A percentile compares a stretch with the other conserved stretches of the same genome.
Conservation (phyloP, 1,139 yeast species). For the Candida frijolesensis region DNA sequence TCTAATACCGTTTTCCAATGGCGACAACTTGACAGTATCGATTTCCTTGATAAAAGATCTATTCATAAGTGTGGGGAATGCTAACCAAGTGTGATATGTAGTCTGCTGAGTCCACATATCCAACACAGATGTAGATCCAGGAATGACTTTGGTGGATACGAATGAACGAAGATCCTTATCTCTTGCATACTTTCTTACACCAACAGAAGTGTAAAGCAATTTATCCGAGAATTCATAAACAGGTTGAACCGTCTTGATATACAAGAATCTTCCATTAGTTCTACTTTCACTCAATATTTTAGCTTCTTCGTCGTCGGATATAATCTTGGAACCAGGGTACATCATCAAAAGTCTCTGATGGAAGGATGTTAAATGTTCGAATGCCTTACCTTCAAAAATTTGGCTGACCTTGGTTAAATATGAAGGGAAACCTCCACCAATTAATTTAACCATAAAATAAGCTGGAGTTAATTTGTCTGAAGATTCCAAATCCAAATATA, state of each 20-base stretch:
- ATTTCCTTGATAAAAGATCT: conserved; percentile 68
- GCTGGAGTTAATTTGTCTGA: conserved; percentile 77
- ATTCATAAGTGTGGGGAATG: conserved; percentile 89
- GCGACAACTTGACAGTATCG: conserved; percentile 68
- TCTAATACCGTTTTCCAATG: conserved; percentile 79
- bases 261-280: conserved; percentile 67
- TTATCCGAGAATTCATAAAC: conserved; percentile 54
- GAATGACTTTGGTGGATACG: conserved; percentile 68
- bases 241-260: conserved; percentile 76
- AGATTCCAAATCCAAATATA: conserved; percentile 68
- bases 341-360: conserved; percentile 73
- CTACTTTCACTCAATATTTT: conserved; percentile 47
- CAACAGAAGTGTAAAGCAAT: conserved; percentile 52
- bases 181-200: conserved; percentile 70
- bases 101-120: conserved; percentile 91
- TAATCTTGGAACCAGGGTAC: conserved; percentile 82
- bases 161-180: conserved; percentile 72
- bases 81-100: conserved; percentile 70
- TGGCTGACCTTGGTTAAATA: conserved; percentile 75
- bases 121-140: conserved; percentile 72
- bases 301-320: conserved; percentile 69
- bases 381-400: conserved; percentile 84
- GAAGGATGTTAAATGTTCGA: conserved; percentile 84
- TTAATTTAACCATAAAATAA: conserved; percentile 76
- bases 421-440: conserved; percentile 84